Percentiles rank a stretch among this genome's conserved stretches.
phyloP scores from a whole-genome alignment of 2,329 filamentous ascomycete species.

The Colletotrichum horii region DNA sequence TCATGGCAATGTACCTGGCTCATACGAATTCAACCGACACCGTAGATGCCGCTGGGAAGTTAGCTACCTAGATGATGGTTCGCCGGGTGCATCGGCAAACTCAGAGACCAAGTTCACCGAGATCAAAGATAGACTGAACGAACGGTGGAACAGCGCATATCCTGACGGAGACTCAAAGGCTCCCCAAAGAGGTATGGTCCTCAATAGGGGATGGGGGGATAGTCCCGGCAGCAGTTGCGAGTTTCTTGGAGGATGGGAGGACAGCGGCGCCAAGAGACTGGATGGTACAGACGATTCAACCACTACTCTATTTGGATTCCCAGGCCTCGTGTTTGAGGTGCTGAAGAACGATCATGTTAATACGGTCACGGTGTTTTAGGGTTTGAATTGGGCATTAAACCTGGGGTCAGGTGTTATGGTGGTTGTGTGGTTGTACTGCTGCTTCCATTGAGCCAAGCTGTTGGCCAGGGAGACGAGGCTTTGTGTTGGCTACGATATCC shows the following conservation, averaged over 20 bases:
- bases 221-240: slow-evolving; percentile 91
- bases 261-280: slow-evolving; percentile 63
- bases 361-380: slow-evolving; percentile 83
- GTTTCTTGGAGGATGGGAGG: slow-evolving; percentile 85
- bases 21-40: slow-evolving; percentile 95
- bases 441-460: neutral
- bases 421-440: neutral
- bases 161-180: slow-evolving; percentile 55
- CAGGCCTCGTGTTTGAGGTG: slow-evolving; percentile 93
- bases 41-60: slow-evolving; percentile 89
- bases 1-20: slow-evolving; percentile 93
- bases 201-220: slow-evolving; percentile 90
- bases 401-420: slow-evolving; percentile 1
- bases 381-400: slow-evolving; percentile 12
- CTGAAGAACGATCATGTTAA: slow-evolving; percentile 91
- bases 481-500: slow-evolving; percentile 13
- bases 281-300: slow-evolving; percentile 64
- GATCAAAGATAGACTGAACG: slow-evolving; percentile 71
- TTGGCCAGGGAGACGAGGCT: slow-evolving; percentile 7
- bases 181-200: slow-evolving; percentile 77
- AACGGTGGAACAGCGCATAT: slow-evolving; percentile 73
- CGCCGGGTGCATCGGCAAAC: slow-evolving; percentile 53
- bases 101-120: slow-evolving; percentile 82
- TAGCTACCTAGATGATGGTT: slow-evolving; percentile 55
- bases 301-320: slow-evolving; percentile 91